A percentile compares a stretch with the other conserved stretches of the same genome.
Conservation (phyloP, 2,329 filamentous ascomycete species). For the Botryotinia convoluta region DNA sequence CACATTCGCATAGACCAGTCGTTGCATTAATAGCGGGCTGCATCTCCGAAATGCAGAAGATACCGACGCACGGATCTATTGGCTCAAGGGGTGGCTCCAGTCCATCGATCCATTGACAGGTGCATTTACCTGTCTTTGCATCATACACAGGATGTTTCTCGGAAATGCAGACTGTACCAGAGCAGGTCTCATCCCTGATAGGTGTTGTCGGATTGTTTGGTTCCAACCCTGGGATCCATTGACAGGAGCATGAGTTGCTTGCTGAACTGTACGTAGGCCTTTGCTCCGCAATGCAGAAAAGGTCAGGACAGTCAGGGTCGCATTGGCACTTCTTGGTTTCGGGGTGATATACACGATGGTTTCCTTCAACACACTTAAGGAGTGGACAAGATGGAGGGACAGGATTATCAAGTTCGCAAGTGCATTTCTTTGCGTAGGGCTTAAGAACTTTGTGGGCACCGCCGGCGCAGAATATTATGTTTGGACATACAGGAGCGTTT, state of each 20-base stretch:
- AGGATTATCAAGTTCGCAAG: conserved; percentile 24
- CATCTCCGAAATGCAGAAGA: conserved; percentile 24
- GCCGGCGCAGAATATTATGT: conserved; percentile 24
- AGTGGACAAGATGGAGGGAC: conserved; percentile 23
- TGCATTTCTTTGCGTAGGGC: conserved; percentile 23
- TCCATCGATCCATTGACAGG: conserved; percentile 27
- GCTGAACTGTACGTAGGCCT: conserved; percentile 23
- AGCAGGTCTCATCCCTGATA: conserved; percentile 17
- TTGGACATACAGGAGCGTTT: conserved; percentile 19
- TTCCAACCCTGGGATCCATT: conserved; percentile 23
- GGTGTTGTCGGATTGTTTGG: conserved; percentile 9
- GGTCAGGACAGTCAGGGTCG: conserved; percentile 26
- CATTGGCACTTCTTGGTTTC: conserved; percentile 26
- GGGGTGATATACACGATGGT: conserved; percentile 27
- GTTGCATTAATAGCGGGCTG: conserved; percentile 18
- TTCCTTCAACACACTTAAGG: conserved; percentile 25
- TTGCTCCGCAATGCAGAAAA: conserved; percentile 25
- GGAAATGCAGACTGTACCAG: conserved; percentile 25
- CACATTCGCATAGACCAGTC: conserved; percentile 18
- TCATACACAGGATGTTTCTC: conserved; percentile 22
- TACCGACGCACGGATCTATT: conserved; percentile 12
- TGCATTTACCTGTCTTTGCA: conserved; percentile 16
- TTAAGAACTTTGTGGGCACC: conserved; percentile 21
- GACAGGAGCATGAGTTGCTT: conserved; percentile 25
- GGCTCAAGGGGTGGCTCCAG: conserved; percentile 14